A percentile compares a stretch with the other conserved stretches of the same genome.
phyloP scores from a whole-genome alignment of 495 filamentous ascomycete species.

The Neurospora discreta region DNA sequence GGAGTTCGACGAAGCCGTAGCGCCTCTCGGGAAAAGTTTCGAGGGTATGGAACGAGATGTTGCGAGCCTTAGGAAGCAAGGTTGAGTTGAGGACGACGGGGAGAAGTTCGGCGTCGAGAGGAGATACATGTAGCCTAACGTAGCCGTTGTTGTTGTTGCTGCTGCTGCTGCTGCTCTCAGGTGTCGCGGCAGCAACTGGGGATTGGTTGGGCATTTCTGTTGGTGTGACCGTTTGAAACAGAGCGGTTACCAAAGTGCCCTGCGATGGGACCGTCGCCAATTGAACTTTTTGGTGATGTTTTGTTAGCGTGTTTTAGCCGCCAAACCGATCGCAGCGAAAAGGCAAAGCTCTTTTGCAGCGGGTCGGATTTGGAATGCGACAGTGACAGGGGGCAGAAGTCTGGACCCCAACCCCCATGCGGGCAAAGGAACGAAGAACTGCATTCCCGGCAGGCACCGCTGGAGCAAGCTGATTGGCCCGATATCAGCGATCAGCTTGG shows the following conservation, averaged over 20 bases:
- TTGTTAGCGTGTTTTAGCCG: not conserved
- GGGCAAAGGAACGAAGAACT: not conserved
- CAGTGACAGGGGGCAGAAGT: not conserved
- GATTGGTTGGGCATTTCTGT: not conserved
- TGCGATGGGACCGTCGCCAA: not conserved
- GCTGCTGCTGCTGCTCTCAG: not conserved
- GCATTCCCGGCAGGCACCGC: not conserved
- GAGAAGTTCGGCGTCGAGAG: slow-evolving; percentile 62
- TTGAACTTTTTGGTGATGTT: not conserved
- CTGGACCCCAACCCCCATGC: not conserved
- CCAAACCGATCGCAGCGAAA: not conserved
- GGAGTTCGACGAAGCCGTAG: slow-evolving; percentile 83
- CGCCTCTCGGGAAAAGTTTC: slow-evolving; percentile 79
- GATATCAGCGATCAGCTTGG: not conserved
- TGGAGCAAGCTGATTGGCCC: not conserved
- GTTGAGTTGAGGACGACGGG: slow-evolving; percentile 55
- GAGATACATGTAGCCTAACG: slow-evolving; percentile 71
- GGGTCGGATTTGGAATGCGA: not conserved
- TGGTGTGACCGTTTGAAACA: not conserved
- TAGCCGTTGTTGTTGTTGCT: slow-evolving; percentile 3
- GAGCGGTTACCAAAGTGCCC: not conserved
- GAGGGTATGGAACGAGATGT: slow-evolving; percentile 73
- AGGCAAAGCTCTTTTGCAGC: not conserved
- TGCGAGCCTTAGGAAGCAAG: slow-evolving; percentile 51
- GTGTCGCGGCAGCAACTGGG: not conserved